phyloP scores from a whole-genome alignment of 768 basidiomycete species.

The Gyrodon lividus region DNA sequence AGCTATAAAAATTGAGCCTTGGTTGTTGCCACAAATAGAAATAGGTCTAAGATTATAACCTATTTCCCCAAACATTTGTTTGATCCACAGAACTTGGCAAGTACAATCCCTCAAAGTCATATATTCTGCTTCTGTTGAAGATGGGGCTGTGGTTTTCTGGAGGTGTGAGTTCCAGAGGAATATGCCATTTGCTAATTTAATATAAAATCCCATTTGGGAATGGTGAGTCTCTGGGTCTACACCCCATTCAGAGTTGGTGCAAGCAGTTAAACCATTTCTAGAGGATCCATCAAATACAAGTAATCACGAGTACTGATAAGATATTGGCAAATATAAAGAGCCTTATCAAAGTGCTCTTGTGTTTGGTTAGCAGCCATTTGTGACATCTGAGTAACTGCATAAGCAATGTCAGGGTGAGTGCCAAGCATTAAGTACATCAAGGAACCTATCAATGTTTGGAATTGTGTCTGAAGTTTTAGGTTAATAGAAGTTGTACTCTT shows the following conservation, averaged over 20 bases:
- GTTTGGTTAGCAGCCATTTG: slow-evolving; percentile 7
- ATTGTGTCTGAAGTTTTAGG: neutral
- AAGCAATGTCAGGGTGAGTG: slow-evolving; percentile 34
- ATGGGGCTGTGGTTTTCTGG: too few species aligned
- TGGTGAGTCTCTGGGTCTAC: too few species aligned
- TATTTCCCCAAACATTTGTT: slow-evolving; percentile 18
- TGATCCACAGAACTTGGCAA: slow-evolving; percentile 29
- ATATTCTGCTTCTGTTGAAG: slow-evolving; percentile 43
- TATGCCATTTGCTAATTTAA: neutral
- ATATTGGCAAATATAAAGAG: slow-evolving; percentile 3
- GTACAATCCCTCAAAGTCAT: slow-evolving; percentile 35
- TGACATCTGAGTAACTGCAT: slow-evolving; percentile 25
- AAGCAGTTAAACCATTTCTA: neutral
- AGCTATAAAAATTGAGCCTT: too few species aligned
- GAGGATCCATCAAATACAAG: too few species aligned
- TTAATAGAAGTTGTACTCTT: neutral
- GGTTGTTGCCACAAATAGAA: slow-evolving; percentile 17
- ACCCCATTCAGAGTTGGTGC: neutral
- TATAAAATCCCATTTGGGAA: neutral
- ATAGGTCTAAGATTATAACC: slow-evolving; percentile 5
- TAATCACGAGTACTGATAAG: neutral
- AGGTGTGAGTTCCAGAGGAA: too few species aligned
- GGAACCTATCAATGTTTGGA: slow-evolving; percentile 14
- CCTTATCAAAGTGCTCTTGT: neutral
- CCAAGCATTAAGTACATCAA: slow-evolving; percentile 29